A percentile compares a stretch with the other conserved stretches of the same genome.
Conservation (phyloP, 2,329 filamentous ascomycete genomes). For the Pseudogymnoascus sp. region DNA sequence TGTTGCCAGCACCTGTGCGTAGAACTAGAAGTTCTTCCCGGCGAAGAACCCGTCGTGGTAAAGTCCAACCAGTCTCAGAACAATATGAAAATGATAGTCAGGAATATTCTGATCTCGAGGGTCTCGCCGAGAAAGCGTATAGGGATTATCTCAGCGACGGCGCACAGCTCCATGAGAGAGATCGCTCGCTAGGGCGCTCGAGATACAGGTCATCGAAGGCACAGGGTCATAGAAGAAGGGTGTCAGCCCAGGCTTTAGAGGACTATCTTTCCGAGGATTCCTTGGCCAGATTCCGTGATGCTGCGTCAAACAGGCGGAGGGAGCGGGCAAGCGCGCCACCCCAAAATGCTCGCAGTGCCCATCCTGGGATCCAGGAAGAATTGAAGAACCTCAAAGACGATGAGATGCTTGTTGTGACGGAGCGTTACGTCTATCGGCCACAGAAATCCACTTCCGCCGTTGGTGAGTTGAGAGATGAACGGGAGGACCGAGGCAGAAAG, state of each 20-base stretch:
- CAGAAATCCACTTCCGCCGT: not conserved
- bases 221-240: not conserved
- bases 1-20: not conserved
- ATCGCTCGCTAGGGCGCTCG: not conserved
- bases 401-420: slow-evolving; percentile 7
- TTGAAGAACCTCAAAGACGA: not conserved
- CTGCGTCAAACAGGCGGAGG: not conserved
- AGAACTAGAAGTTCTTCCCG: not conserved
- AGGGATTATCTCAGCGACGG: not conserved
- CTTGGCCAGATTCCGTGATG: not conserved
- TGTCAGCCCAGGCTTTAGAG: not conserved
- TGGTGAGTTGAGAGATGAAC: not conserved
- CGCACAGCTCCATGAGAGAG: not conserved
- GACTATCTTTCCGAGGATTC: not conserved
- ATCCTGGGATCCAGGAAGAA: not conserved
- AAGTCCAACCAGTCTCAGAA: not conserved
- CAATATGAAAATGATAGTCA: not conserved
- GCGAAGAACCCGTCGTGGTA: not conserved
- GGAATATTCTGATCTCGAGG: not conserved
- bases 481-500: not conserved
- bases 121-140: not conserved
- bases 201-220: not conserved
- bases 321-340: not conserved
- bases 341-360: not conserved
- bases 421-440: slow-evolving; percentile 10